Conservation (phyloP, 2,329 filamentous ascomycete species). For the Monilinia laxa region DNA sequence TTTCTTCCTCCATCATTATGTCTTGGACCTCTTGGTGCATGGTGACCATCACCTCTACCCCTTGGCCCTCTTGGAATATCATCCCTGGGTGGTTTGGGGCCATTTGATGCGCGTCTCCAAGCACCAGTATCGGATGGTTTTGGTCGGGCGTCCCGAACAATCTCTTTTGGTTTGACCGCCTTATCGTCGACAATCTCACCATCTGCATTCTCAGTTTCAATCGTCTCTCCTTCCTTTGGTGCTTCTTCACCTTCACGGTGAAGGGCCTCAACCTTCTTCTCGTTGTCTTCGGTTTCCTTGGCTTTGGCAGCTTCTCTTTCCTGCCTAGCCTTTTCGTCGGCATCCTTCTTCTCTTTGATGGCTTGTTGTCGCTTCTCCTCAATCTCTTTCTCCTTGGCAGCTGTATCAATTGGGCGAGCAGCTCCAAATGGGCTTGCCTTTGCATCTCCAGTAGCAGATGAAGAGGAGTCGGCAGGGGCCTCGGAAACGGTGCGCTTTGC, state of each 20-base stretch:
- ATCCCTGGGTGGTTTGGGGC: slow-evolving; percentile 43
- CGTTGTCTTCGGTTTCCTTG: slow-evolving; percentile 43
- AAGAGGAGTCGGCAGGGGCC: slow-evolving; percentile 49
- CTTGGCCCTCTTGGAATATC: slow-evolving; percentile 45
- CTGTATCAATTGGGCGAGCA: slow-evolving; percentile 90
- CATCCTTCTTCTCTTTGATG: slow-evolving; percentile 76
- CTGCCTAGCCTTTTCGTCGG: slow-evolving; percentile 54
- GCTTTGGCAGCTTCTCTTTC: slow-evolving; percentile 58
- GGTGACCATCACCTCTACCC: slow-evolving; percentile 44
- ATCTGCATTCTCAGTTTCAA: slow-evolving; percentile 41
- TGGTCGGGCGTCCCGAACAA: slow-evolving; percentile 50
- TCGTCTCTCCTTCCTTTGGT: slow-evolving; percentile 37
- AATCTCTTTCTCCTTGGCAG: slow-evolving; percentile 81
- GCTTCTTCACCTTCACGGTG: slow-evolving; percentile 38
- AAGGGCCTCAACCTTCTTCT: slow-evolving; percentile 40
- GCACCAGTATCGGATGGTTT: slow-evolving; percentile 58
- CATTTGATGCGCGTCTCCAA: slow-evolving; percentile 57
- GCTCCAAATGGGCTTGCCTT: slow-evolving; percentile 94
- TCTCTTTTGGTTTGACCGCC: slow-evolving; percentile 48
- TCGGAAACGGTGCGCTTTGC: slow-evolving; percentile 89
- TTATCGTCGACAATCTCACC: slow-evolving; percentile 51
- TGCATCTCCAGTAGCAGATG: slow-evolving; percentile 58
- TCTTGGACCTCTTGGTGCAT: slow-evolving; percentile 35
- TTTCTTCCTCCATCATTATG: slow-evolving; percentile 35
- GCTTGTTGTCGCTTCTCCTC: slow-evolving; percentile 80